These are phyloP conservation scores for Nepenthes alata DNA, from an alignment of 179 eudicot species.

Conservation along the genomic window DNA sequence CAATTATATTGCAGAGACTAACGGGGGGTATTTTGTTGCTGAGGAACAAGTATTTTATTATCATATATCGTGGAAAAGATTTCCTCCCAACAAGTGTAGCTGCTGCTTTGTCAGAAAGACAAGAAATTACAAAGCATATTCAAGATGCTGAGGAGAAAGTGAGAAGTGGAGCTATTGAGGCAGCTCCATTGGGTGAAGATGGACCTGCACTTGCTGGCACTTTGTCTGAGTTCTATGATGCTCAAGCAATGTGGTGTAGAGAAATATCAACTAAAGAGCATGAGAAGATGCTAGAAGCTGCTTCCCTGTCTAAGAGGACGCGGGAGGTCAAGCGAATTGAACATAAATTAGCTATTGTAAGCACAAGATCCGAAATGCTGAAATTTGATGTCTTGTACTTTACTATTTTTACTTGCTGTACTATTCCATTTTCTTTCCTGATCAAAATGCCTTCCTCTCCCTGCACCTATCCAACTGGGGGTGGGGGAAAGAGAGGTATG, in stretches of 20 bases:
- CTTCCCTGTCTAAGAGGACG: slow-evolving; percentile 42
- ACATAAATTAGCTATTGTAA: slow-evolving; percentile 67
- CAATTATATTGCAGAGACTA: slow-evolving; percentile 36
- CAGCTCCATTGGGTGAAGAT: slow-evolving; percentile 19
- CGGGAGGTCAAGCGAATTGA: slow-evolving; percentile 63
- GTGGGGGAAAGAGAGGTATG: not conserved
- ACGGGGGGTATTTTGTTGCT: slow-evolving; percentile 89
- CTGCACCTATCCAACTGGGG: too few species aligned
- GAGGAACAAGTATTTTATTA: slow-evolving; percentile 82
- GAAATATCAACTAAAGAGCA: slow-evolving; percentile 63
- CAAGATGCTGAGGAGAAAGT: slow-evolving; percentile 79
- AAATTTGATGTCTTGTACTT: not conserved
- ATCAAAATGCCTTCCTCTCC: not conserved
- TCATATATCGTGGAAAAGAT: slow-evolving; percentile 92
- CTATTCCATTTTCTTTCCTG: not conserved
- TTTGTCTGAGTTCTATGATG: slow-evolving; percentile 85
- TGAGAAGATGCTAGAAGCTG: slow-evolving; percentile 65
- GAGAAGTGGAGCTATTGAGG: slow-evolving; percentile 34
- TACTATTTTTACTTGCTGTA: slow-evolving; percentile 2
- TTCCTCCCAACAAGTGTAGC: slow-evolving; percentile 81
- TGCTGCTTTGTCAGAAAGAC: slow-evolving; percentile 71
- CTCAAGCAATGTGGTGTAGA: slow-evolving; percentile 88
- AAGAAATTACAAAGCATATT: slow-evolving; percentile 71
- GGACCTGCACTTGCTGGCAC: slow-evolving; percentile 63
- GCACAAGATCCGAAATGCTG: slow-evolving; percentile 14